Evolutionary conservation across 108 stramenopile species (phyloP), one percentile per base, ranked within the genome.

Genomic region (Cyclotella cryptica): DNA sequence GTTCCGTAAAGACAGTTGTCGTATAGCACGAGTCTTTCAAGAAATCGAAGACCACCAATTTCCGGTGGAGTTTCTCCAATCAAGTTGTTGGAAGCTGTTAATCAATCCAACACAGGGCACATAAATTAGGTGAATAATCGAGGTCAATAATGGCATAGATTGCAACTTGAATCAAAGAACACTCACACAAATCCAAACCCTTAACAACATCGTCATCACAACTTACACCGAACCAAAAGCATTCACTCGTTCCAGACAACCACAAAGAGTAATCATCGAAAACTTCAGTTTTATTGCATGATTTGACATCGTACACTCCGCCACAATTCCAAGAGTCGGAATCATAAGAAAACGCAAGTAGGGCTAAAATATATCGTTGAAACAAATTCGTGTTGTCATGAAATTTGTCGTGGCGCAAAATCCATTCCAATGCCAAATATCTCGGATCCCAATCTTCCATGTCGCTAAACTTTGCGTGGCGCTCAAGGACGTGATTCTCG

Each of bases 161-260:
- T n/a, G n/a, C n/a, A n/a, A n/a, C n/a, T n/a, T n/a, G n/a, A n/a
- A n/a, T n/a, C n/a, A n/a, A n/a, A n/a, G n/a, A 44, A 14, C 22
- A n/a, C n/a, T n/a, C 13, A 49, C 46, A 42, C 15, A 49, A 19
- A 42, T 79, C 78, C 46, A 90, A 69, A 26, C 65, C 79, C 8
- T 27, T 15, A 22, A 89, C 83, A 58, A 73, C 65, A 8, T 78
- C 78, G 10, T 85, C 60, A 26, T 85, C 61, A 66, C 91, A 92
- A 9, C 69, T 79, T 49, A 92, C 81, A 30, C 88, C 88, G 44
- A 63, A 79, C 91, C 91, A 92, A 15, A 52, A 26, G 47, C 91
- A 92, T 62, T 85, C 85, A 52, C 78, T 55, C 22, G 45, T 41
- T 26, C 49, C 59, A 19, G 66, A 83, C 76, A 91, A 39, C 90